A percentile compares a stretch with the other conserved stretches of the same genome.
These are phyloP conservation scores for Albugo laibachii DNA, from an alignment of 352 stramenopile genomes.

Conservation along the genomic window DNA sequence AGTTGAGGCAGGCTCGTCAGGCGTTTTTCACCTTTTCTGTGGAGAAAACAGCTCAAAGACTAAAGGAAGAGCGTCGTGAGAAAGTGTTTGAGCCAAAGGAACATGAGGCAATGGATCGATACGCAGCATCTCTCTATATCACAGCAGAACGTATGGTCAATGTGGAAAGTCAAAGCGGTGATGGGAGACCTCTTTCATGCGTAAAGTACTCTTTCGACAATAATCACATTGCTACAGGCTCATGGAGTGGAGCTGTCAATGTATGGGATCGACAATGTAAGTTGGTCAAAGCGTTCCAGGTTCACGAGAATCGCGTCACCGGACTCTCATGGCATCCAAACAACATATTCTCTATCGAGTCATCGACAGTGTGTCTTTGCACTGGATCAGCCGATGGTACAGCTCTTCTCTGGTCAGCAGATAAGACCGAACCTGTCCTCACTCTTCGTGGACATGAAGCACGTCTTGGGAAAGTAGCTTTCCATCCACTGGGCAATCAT, in stretches of 20 bases:
- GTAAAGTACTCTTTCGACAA: slow-evolving; percentile 45
- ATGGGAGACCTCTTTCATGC: slow-evolving; percentile 77
- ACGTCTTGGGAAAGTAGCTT: slow-evolving; percentile 76
- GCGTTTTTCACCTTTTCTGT: slow-evolving; percentile 68
- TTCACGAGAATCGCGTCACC: slow-evolving; percentile 76
- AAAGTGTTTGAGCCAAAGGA: slow-evolving; percentile 18
- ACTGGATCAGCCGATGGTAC: slow-evolving; percentile 62
- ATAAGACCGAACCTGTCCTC: slow-evolving; percentile 25
- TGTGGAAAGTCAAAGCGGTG: slow-evolving; percentile 87
- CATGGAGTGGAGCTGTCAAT: slow-evolving; percentile 87
- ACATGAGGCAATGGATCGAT: slow-evolving; percentile 20
- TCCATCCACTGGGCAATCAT: slow-evolving; percentile 86
- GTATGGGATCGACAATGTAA: slow-evolving; percentile 79
- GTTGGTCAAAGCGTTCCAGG: slow-evolving; percentile 55
- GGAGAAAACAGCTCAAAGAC: slow-evolving; percentile 24
- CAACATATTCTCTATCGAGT: slow-evolving; percentile 16
- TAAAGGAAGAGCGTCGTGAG: slow-evolving; percentile 32
- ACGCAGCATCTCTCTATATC: slow-evolving; percentile 65
- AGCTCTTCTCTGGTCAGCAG: slow-evolving; percentile 47
- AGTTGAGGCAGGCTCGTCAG: slow-evolving; percentile 69
- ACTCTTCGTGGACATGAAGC: slow-evolving; percentile 50
- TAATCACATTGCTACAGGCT: slow-evolving; percentile 68
- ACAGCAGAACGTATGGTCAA: slow-evolving; percentile 58
- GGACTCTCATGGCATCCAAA: slow-evolving; percentile 69
- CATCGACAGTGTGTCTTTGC: slow-evolving; percentile 40